Evolutionary conservation across 2,329 filamentous ascomycete species (phyloP), one percentile per base, ranked within the genome.

Genomic region (Cercospora brassicicola): DNA sequence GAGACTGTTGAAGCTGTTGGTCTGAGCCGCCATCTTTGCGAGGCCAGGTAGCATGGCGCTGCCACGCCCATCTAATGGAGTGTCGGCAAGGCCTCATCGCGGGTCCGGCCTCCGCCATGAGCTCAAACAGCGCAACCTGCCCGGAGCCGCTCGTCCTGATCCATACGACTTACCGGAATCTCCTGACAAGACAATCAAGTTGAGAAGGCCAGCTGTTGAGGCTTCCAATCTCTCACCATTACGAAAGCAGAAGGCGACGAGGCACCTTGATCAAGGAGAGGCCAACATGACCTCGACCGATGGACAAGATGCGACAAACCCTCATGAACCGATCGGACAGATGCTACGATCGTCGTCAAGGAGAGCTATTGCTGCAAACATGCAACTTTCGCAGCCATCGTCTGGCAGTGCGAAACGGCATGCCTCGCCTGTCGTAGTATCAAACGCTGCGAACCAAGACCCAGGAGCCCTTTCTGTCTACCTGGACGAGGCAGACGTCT

Each of bases 101-200:
- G 30, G 18, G 15, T 62, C 60, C 15, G 45, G 60, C 30, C 18
- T 33, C 1, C 62, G 62, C n/a, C 20, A 31, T 13, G 51, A 45
- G n/a, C 1, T 13, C 13, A 64, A 57, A 28, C 62, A 64, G 53
- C 62, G 51, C 20, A 33, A 31, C 7, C 62, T 64, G 8, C 51
- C 62, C 9, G 31, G 51, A 33, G 62, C 51, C 0, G 62, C 62
- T 26, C 62, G 62, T 13, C 51, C 51, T 23, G 62, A 64, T 59
- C 51, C 62, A 23, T 57, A 59, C n/a, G 62, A 59, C 4, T 33
- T 64, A 26, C 62, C 15, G 1, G 20, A 4, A n/a, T 45, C 53
- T 18, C 31, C 62, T 26, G 31, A 45, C 6, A 42, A 45, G 51
- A 18, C 33, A 4, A 6, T 36, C 3, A 64, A 23, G 33, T 31